Evolutionary conservation across 345 rosid species (phyloP).

Genomic region (Lagerstroemia speciosa): DNA sequence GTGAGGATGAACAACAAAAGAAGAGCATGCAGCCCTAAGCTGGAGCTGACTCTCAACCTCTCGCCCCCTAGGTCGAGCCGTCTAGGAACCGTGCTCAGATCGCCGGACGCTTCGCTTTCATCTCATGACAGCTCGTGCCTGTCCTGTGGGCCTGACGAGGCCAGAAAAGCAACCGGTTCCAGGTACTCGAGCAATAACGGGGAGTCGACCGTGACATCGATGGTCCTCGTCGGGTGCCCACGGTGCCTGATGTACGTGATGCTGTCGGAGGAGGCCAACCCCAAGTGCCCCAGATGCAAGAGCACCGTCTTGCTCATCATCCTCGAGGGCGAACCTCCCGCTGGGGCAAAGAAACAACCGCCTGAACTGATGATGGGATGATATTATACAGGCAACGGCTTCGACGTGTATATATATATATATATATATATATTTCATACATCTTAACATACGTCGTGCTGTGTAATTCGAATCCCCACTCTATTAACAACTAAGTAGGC

Average conservation of each 20-base stretch:
- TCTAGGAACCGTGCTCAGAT: background rate
- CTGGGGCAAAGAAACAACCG: slow-evolving; percentile 8
- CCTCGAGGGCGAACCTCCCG: slow-evolving; percentile 15
- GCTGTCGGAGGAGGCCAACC: slow-evolving; percentile 33
- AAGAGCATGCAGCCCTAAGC: slow-evolving; percentile 16
- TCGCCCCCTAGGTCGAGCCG: slow-evolving; percentile 23
- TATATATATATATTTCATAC: background rate
- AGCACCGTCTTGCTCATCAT: slow-evolving; percentile 45
- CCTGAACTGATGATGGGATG: slow-evolving; percentile 6
- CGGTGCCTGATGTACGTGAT: slow-evolving; percentile 58
- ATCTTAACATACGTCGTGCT: too few relatives aligned
- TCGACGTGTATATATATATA: background rate
- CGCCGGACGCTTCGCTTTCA: slow-evolving; percentile 9
- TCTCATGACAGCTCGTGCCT: slow-evolving; percentile 36
- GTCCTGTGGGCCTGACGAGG: slow-evolving; percentile 20
- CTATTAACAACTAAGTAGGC: too few relatives aligned
- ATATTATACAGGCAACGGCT: background rate
- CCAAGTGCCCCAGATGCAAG: slow-evolving; percentile 55
- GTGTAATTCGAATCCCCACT: too few relatives aligned
- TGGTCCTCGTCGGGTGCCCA: slow-evolving; percentile 52
- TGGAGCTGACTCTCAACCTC: slow-evolving; percentile 44
- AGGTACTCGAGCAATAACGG: slow-evolving; percentile 10
- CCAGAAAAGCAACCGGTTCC: background rate
- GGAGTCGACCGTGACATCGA: slow-evolving; percentile 11
- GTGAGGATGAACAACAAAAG: slow-evolving; percentile 13